These are phyloP conservation scores for Jackrogersella minutella DNA, from an alignment of 495 filamentous ascomycete genomes.

Conservation along the genomic window DNA sequence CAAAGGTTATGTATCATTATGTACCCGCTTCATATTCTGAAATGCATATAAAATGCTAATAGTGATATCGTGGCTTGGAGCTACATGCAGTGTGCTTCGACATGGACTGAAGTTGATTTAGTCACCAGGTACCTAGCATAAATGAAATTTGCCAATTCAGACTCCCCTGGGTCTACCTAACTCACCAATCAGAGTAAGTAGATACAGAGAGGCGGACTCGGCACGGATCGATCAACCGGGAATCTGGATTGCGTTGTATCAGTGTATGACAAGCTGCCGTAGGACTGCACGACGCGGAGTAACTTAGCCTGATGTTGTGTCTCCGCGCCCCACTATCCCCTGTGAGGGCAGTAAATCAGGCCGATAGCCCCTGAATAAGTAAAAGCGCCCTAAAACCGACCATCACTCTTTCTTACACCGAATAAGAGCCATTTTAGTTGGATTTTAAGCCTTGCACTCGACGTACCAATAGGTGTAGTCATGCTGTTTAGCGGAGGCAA, in stretches of 20 bases:
- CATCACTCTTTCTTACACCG: too few species aligned
- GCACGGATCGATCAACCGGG: slow-evolving; percentile 28
- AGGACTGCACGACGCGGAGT: slow-evolving; percentile 16
- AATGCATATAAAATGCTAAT: slow-evolving; percentile 20
- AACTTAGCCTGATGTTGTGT: slow-evolving; percentile 22
- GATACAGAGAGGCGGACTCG: background rate
- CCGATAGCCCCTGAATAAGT: slow-evolving; percentile 1
- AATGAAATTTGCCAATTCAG: slow-evolving; percentile 20
- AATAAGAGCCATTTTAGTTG: too few species aligned
- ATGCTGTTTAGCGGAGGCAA: too few species aligned
- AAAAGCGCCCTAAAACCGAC: slow-evolving; percentile 13
- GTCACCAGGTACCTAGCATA: slow-evolving; percentile 1
- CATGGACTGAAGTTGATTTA: slow-evolving; percentile 9
- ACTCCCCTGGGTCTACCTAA: background rate
- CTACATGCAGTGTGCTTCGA: background rate
- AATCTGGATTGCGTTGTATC: slow-evolving; percentile 33
- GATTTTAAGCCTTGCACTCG: too few species aligned
- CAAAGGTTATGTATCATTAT: slow-evolving; percentile 44
- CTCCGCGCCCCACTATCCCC: background rate
- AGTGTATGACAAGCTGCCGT: slow-evolving; percentile 35
- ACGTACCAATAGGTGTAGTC: too few species aligned
- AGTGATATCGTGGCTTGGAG: background rate
- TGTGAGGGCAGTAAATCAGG: slow-evolving; percentile 12
- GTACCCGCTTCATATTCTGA: slow-evolving; percentile 32
- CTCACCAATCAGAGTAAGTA: slow-evolving; percentile 20